Conservation (phyloP, 768 basidiomycete species). For the Lentinula guzmanii region DNA sequence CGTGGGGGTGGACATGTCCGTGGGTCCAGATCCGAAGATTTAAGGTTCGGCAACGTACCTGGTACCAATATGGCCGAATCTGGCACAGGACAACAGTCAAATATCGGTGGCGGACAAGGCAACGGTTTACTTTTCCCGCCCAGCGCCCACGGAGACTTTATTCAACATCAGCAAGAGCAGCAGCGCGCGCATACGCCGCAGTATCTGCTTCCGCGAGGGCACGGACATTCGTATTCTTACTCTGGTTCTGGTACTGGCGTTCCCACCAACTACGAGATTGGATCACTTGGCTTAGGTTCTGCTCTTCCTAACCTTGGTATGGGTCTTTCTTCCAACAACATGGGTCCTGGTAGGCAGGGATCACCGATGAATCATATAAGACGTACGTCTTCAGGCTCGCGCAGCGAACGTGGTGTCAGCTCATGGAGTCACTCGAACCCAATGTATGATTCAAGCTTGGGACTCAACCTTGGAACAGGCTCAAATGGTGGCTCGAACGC, state of each 20-base stretch:
- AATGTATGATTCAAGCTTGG: neutral
- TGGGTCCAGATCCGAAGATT: slow-evolving; percentile 58
- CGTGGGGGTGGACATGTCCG: slow-evolving; percentile 40
- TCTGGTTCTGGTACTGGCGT: neutral
- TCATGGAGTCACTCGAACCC: neutral
- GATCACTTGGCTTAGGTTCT: slow-evolving; percentile 5
- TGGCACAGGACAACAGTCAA: slow-evolving; percentile 3
- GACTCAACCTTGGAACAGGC: neutral
- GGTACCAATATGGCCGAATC: slow-evolving; percentile 3
- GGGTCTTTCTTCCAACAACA: neutral
- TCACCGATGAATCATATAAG: neutral
- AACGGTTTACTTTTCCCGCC: slow-evolving; percentile 6
- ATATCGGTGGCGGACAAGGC: neutral
- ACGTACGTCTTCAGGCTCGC: slow-evolving; percentile 3
- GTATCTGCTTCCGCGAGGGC: slow-evolving; percentile 2
- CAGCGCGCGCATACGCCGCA: slow-evolving; percentile 5
- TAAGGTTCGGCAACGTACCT: slow-evolving; percentile 3
- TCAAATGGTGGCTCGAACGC: neutral
- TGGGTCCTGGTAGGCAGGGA: neutral
- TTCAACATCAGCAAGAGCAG: slow-evolving; percentile 6
- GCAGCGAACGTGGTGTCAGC: slow-evolving; percentile 5
- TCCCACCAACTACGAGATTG: neutral
- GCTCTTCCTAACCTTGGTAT: slow-evolving; percentile 9
- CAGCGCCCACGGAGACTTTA: slow-evolving; percentile 4
- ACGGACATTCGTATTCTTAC: slow-evolving; percentile 11